Evolutionary conservation across 116 monocot genomes (phyloP).

Genomic region (Thalassia testudinum): DNA sequence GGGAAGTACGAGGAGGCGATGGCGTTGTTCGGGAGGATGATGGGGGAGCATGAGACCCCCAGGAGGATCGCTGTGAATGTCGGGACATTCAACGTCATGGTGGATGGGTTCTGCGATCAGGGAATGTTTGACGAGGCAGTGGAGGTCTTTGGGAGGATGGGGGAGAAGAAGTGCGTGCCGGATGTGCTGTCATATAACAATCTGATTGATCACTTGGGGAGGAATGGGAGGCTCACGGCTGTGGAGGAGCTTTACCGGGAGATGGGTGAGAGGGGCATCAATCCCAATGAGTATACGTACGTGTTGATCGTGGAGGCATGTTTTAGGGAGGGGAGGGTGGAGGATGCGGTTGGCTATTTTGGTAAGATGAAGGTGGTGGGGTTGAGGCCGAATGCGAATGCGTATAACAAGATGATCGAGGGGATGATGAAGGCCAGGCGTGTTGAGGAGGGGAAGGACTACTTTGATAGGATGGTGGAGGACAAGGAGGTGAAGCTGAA

Average conservation of each 20-base stretch:
- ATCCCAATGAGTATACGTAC: slow-evolving; percentile 81
- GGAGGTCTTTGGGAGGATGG: slow-evolving; percentile 51
- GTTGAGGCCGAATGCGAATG: slow-evolving; percentile 66
- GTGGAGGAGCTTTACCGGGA: slow-evolving; percentile 65
- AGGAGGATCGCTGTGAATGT: slow-evolving; percentile 55
- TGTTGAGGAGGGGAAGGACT: slow-evolving; percentile 51
- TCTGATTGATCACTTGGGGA: slow-evolving; percentile 64
- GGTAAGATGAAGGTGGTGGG: slow-evolving; percentile 63
- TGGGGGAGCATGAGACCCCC: slow-evolving; percentile 57
- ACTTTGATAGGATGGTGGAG: slow-evolving; percentile 62
- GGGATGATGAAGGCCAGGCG: slow-evolving; percentile 48
- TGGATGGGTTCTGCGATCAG: slow-evolving; percentile 56
- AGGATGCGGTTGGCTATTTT: slow-evolving; percentile 68
- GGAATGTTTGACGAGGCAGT: slow-evolving; percentile 64
- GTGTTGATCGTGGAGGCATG: slow-evolving; percentile 59
- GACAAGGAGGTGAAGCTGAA: slow-evolving; percentile 75
- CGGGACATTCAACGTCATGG: slow-evolving; percentile 89
- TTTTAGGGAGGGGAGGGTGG: slow-evolving; percentile 45
- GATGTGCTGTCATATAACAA: slow-evolving; percentile 85
- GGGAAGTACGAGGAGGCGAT: slow-evolving; percentile 54
- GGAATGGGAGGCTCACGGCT: slow-evolving; percentile 27
- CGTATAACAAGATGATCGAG: slow-evolving; percentile 57
- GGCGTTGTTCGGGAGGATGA: slow-evolving; percentile 60
- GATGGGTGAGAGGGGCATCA: slow-evolving; percentile 60
- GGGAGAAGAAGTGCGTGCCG: slow-evolving; percentile 58